Evolutionary conservation across 306 rosid genomes (phyloP).

Genomic region (Heteromeles arbutifolia): DNA sequence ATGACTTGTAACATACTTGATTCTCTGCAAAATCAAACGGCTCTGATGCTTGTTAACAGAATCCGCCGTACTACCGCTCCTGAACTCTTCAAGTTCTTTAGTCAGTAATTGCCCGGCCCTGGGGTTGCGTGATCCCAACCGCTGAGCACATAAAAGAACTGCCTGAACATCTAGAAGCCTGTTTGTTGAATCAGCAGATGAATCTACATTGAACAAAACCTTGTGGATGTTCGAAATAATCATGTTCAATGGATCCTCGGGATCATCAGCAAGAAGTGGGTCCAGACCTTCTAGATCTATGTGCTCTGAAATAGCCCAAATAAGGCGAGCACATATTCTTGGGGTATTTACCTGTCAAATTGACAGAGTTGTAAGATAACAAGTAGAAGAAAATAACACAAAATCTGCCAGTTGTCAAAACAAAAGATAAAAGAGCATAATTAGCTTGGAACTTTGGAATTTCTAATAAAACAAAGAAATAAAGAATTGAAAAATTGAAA

Average conservation of each 20-base stretch:
- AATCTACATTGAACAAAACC: constrained; percentile 74
- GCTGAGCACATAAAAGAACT: constrained; percentile 80
- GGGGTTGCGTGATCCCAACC: constrained; percentile 84
- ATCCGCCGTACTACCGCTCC: constrained; percentile 64
- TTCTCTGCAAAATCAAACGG: constrained; percentile 88
- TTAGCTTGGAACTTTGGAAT: background rate
- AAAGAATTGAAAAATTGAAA: background rate
- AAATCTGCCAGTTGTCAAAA: background rate
- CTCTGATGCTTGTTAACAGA: constrained; percentile 97
- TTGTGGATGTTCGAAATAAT: constrained; percentile 70
- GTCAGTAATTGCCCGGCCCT: constrained; percentile 85
- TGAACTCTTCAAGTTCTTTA: constrained; percentile 94
- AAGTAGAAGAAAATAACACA: background rate
- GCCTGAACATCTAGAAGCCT: constrained; percentile 97
- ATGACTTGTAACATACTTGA: constrained; percentile 74
- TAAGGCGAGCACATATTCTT: constrained; percentile 82
- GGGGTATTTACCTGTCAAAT: constrained; percentile 79
- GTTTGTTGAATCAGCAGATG: constrained; percentile 78
- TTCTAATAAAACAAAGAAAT: background rate
- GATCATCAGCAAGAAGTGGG: constrained; percentile 97
- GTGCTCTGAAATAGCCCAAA: constrained; percentile 94
- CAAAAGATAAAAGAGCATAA: background rate
- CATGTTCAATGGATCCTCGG: constrained; percentile 89
- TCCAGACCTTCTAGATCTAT: constrained; percentile 94
- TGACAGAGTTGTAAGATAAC: constrained; percentile 4